Percentiles rank a stretch among this genome's conserved stretches.
These are phyloP conservation scores for Glaciozyma antarctica DNA, from an alignment of 768 basidiomycete genomes.

Conservation along the genomic window DNA sequence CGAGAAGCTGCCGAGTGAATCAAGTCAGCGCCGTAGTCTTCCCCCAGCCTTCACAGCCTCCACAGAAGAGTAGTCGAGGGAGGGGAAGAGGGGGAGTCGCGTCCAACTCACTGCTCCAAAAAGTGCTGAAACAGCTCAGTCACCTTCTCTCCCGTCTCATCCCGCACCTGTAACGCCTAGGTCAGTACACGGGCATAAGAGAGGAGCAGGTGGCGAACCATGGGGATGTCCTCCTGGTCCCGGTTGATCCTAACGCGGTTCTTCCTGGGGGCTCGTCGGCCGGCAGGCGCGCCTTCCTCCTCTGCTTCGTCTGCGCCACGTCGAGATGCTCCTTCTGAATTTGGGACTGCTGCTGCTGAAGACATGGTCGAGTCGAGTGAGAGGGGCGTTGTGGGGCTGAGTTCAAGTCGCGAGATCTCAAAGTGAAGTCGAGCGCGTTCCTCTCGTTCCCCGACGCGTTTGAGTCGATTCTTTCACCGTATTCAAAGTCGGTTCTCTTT, in stretches of 20 bases:
- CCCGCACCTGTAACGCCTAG: slow-evolving; percentile 36
- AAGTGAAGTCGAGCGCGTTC: too few relatives aligned
- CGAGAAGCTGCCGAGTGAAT: slow-evolving; percentile 56
- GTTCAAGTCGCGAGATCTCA: too few relatives aligned
- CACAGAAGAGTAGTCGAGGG: neutral
- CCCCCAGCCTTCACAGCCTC: neutral
- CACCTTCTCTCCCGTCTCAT: slow-evolving; percentile 91
- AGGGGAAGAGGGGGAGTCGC: neutral
- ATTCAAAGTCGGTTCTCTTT: too few relatives aligned
- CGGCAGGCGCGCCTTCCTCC: neutral
- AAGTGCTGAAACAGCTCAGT: slow-evolving; percentile 85
- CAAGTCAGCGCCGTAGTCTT: neutral
- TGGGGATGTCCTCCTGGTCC: slow-evolving; percentile 55
- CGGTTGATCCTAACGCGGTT: slow-evolving; percentile 17
- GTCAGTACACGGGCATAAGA: too few relatives aligned
- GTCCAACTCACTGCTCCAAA: slow-evolving; percentile 64
- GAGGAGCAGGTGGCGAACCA: slow-evolving; percentile 49
- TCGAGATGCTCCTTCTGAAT: neutral
- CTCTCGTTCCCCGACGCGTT: too few relatives aligned
- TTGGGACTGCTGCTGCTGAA: neutral
- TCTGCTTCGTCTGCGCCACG: neutral
- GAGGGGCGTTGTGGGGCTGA: neutral
- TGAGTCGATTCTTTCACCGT: too few relatives aligned
- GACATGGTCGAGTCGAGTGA: neutral
- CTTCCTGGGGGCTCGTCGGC: neutral